Conservation (phyloP, 129 eudicot species). For the Chrysanthemum lavandulifolium region DNA sequence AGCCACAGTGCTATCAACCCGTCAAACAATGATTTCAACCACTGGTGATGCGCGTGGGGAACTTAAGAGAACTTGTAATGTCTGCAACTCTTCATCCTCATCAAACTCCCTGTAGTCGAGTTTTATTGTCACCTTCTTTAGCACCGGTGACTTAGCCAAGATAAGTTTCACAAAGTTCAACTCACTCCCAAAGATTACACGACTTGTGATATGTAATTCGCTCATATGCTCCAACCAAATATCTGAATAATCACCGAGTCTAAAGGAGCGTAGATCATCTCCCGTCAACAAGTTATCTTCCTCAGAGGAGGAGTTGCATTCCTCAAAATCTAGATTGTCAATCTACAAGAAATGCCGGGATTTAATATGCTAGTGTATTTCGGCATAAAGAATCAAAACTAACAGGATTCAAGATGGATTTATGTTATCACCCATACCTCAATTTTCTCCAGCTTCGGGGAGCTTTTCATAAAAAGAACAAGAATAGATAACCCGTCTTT, state of each 20-base stretch:
- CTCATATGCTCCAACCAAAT: slow-evolving; percentile 13
- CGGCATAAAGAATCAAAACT: neutral
- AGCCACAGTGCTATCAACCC: too few species aligned
- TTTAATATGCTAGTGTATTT: neutral
- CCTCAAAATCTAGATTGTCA: too few species aligned
- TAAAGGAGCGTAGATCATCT: neutral
- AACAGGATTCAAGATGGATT: neutral
- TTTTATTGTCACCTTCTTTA: slow-evolving; percentile 4
- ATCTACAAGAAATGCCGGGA: neutral
- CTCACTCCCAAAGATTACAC: neutral
- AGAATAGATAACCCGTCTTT: neutral
- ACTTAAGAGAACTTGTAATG: too few species aligned
- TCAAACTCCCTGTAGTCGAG: neutral
- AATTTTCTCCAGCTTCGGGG: neutral
- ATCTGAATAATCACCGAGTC: neutral
- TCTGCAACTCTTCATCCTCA: too few species aligned
- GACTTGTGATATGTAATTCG: slow-evolving; percentile 4
- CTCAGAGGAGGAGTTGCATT: too few species aligned
- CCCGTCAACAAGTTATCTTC: neutral
- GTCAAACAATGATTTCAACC: too few species aligned
- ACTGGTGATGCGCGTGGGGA: too few species aligned
- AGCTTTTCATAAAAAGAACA: neutral
- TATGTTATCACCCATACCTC: neutral
- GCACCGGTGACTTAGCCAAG: slow-evolving; percentile 15
- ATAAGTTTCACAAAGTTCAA: slow-evolving; percentile 18